Percentiles rank a stretch among this genome's conserved stretches.
Conservation (phyloP, 2,329 filamentous ascomycete species). For the Nemania sp. region DNA sequence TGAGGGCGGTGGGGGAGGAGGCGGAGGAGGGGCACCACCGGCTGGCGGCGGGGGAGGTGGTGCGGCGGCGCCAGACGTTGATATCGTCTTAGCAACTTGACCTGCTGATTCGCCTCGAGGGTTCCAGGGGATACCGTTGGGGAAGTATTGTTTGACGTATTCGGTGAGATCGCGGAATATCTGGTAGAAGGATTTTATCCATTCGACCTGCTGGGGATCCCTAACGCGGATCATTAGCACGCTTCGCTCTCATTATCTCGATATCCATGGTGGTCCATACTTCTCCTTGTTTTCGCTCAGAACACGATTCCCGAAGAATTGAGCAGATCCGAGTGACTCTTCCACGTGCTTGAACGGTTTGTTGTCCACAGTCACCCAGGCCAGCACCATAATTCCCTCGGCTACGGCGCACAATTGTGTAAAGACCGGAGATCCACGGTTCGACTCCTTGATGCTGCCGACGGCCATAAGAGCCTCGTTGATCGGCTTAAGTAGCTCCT, state of each 20-base stretch:
- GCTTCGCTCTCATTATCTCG: no score
- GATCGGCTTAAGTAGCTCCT: constrained; percentile 86
- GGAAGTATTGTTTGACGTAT: constrained; percentile 87
- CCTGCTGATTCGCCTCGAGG: constrained; percentile 77
- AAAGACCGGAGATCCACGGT: constrained; percentile 79
- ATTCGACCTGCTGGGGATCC: constrained; percentile 83
- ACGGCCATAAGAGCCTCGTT: constrained; percentile 85
- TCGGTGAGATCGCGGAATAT: constrained; percentile 86
- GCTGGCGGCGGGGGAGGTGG: constrained; percentile 69
- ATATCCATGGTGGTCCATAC: constrained; percentile 40
- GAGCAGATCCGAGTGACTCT: constrained; percentile 83
- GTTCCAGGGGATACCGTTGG: constrained; percentile 88
- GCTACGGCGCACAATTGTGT: constrained; percentile 88
- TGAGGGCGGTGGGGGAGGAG: constrained; percentile 72
- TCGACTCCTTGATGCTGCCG: constrained; percentile 83
- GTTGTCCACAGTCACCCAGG: constrained; percentile 87
- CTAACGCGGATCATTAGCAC: constrained; percentile 40
- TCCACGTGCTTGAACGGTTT: constrained; percentile 89
- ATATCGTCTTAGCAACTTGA: constrained; percentile 72
- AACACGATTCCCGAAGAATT: constrained; percentile 96
- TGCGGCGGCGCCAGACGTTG: constrained; percentile 56
- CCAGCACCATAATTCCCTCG: constrained; percentile 88
- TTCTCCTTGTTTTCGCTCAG: constrained; percentile 88
- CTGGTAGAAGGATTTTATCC: constrained; percentile 92
- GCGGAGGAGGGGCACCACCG: constrained; percentile 72